Evolutionary conservation across 2,329 filamentous ascomycete genomes (phyloP), one percentile per base, ranked within the genome.

Genomic region (Verticillium dahliae): DNA sequence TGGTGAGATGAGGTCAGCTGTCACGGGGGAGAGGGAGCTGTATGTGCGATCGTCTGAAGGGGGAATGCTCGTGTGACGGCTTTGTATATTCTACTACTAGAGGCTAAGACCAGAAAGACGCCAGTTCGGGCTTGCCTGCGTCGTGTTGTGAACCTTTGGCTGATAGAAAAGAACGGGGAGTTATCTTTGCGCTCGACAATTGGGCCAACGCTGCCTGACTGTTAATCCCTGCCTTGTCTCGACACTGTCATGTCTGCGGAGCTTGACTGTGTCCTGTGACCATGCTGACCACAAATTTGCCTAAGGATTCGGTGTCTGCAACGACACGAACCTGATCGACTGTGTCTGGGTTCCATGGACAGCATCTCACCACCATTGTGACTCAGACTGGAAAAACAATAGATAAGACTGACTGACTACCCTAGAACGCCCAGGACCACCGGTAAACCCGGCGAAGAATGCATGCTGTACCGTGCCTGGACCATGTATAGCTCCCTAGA

Each of bases 41-140:
- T 11, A 52, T 37, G 35, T 37, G 35, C 7, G 45, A 31, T 31
- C 27, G 27, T 31, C 4, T 31, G 4, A 31, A 31, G 4, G 27
- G 27, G 5, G 27, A 31, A 31, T 31, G 27, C 27, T 52, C 10
- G 45, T 18, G 45, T 10, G 45, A 52, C 34, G 41, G 58, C 33
- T 33, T 71, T 77, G 75, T 75, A 77, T 70, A 76, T 75, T 73
- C 72, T 75, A 71, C 67, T 69, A 62, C 68, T 62, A 59, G 61
- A 55, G 58, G 35, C 18, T 34, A 52, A 60, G 41, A 62, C 65
- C 66, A 62, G 58, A 50, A 52, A 55, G 38, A 45, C 55, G 60
- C 60, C 56, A 60, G 13, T 56, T 57, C 59, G 45, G 56, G 61
- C 61, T 62, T 62, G 31, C 59, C 59, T 39, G 39, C 57, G 60